Evolutionary conservation across 2,329 filamentous ascomycete species (phyloP).

Genomic region (Orbilia ellipsospora): DNA sequence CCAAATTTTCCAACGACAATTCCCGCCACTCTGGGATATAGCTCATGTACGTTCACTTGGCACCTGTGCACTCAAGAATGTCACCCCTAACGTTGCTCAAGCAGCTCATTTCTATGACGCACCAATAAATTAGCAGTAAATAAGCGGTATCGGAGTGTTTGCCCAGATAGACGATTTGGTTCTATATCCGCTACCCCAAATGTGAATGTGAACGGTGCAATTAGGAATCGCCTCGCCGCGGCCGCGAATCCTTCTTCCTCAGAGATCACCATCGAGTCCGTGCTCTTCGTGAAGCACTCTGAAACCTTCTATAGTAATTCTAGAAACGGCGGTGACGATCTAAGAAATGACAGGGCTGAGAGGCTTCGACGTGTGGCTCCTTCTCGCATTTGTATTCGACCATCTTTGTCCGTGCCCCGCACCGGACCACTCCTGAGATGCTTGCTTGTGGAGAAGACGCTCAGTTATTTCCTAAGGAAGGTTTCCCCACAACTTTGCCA

Average conservation of each 20-base stretch:
- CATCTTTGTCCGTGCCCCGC: conserved; percentile 52
- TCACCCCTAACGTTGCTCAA: conserved; percentile 14
- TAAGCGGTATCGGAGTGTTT: conserved; percentile 43
- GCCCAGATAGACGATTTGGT: not conserved
- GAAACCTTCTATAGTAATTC: conserved; percentile 53
- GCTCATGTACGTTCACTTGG: conserved; percentile 51
- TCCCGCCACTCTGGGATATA: conserved; percentile 53
- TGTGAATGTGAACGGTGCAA: conserved; percentile 11
- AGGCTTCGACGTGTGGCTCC: conserved; percentile 45
- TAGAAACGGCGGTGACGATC: conserved; percentile 53
- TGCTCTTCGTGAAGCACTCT: conserved; percentile 43
- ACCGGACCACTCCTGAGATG: conserved; percentile 17
- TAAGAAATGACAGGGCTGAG: conserved; percentile 53
- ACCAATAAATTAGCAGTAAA: conserved; percentile 10
- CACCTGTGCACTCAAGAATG: conserved; percentile 37
- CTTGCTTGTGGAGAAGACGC: conserved; percentile 23
- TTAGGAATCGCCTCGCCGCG: not conserved
- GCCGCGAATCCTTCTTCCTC: not conserved
- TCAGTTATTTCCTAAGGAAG: conserved; percentile 18
- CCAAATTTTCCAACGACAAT: conserved; percentile 27
- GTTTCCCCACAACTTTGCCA: conserved; percentile 48
- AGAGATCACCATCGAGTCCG: conserved; percentile 24
- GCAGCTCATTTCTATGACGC: conserved; percentile 14
- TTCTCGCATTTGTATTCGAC: conserved; percentile 27
- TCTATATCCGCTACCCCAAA: no score